A percentile compares a stretch with the other conserved stretches of the same genome.
Evolutionary conservation across 805 yeast genomes (phyloP).

Genomic region (Debaryomyces hansenii): DNA sequence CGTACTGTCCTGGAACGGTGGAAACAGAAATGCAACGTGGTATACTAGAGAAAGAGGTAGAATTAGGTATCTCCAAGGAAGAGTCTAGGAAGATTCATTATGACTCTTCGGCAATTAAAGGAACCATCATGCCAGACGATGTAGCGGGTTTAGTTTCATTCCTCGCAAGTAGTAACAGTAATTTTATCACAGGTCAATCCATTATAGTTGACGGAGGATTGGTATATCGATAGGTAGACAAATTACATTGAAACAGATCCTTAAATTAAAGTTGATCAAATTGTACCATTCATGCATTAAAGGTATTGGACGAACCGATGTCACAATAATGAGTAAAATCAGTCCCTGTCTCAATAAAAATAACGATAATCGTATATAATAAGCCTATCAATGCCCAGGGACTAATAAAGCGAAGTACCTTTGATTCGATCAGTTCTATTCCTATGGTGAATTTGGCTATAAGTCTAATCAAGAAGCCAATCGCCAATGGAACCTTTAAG

Average conservation of each 20-base stretch:
- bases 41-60: conserved; percentile 21
- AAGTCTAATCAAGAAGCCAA: conserved; percentile 46
- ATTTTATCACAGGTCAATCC: conserved; percentile 35
- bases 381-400: conserved; percentile 56
- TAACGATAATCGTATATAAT: conserved; percentile 50
- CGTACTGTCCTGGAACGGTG: conserved; percentile 42
- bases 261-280: no score
- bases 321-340: conserved; percentile 46
- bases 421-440: conserved; percentile 27
- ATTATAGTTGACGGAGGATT: conserved; percentile 38
- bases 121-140: conserved; percentile 36
- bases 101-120: conserved; percentile 26
- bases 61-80: conserved; percentile 6
- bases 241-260: no score
- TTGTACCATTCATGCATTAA: no score
- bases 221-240: no score
- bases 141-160: conserved; percentile 34
- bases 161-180: conserved; percentile 34
- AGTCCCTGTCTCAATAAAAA: conserved; percentile 52
- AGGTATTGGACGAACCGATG: conserved; percentile 27
- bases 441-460: conserved; percentile 24
- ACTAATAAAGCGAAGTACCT: conserved; percentile 39
- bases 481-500: conserved; percentile 52
- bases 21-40: conserved; percentile 31
- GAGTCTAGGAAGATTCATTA: no score